Conservation (phyloP, 805 yeast genomes). For the Pichia nakasei region DNA sequence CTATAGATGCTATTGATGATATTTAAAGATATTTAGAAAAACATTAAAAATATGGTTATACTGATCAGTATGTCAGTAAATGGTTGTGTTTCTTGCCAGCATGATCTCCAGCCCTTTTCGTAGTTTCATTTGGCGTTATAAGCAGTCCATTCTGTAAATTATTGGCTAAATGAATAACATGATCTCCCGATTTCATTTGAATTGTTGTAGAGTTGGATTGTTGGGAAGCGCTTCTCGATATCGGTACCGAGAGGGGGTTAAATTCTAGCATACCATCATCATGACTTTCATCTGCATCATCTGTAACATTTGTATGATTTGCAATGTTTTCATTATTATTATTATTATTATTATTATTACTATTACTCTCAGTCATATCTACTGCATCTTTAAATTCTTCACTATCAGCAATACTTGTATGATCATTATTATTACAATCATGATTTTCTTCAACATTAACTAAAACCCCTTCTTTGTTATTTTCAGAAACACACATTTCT, state of each 20-base stretch:
- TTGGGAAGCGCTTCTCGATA: not conserved
- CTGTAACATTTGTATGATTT: too few relatives aligned
- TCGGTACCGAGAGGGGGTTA: not conserved
- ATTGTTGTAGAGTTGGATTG: slow-evolving; percentile 1
- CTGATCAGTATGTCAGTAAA: slow-evolving; percentile 4
- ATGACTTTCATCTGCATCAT: too few relatives aligned
- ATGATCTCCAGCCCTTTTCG: slow-evolving; percentile 18
- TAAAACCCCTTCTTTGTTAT: slow-evolving; percentile 11
- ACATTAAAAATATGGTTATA: too few relatives aligned
- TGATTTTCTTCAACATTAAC: slow-evolving; percentile 14
- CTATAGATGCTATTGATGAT: not conserved
- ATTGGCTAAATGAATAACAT: slow-evolving; percentile 9
- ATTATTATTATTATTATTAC: slow-evolving; percentile 5
- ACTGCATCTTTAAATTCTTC: not conserved
- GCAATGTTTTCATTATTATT: slow-evolving; percentile 13
- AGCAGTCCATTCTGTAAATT: slow-evolving; percentile 14
- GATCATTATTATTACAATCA: not conserved
- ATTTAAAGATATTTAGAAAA: not conserved
- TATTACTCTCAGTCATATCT: not conserved
- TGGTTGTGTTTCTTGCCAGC: slow-evolving; percentile 14
- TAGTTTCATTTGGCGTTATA: slow-evolving; percentile 19
- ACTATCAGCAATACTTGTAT: not conserved
- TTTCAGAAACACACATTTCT: slow-evolving; percentile 57
- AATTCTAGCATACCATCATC: not conserved
- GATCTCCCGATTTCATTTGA: slow-evolving; percentile 6